phyloP scores from a whole-genome alignment of 768 basidiomycete genomes.

The Lentinula guzmanii region DNA sequence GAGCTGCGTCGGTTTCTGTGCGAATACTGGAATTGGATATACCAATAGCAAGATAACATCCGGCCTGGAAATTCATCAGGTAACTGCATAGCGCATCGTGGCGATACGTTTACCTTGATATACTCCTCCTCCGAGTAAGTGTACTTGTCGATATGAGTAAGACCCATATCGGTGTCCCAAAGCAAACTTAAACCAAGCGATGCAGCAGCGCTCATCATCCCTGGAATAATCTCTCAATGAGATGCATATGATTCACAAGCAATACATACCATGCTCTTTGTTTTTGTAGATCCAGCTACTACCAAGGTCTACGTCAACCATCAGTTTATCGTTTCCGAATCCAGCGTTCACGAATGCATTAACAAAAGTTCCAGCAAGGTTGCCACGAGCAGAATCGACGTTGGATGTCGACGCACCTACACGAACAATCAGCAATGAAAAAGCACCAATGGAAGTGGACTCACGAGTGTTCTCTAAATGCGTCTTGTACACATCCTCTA shows the following conservation, averaged over 20 bases:
- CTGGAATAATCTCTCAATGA: constrained; percentile 27
- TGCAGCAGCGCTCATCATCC: constrained; percentile 95
- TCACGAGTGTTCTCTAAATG: constrained; percentile 88
- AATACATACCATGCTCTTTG: constrained; percentile 82
- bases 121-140: constrained; percentile 94
- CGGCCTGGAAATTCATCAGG: constrained; percentile 45
- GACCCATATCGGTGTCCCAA: constrained; percentile 94
- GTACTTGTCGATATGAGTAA: constrained; percentile 95
- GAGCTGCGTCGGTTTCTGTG: constrained; percentile 88
- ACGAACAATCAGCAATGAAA: background rate
- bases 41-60: constrained; percentile 91
- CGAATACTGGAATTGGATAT: constrained; percentile 86
- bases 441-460: constrained; percentile 10
- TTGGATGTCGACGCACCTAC: constrained; percentile 33
- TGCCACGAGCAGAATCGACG: constrained; percentile 90
- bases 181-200: constrained; percentile 88
- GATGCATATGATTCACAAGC: background rate
- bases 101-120: constrained; percentile 61
- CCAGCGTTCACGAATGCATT: constrained; percentile 99
- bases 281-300: constrained; percentile 99
- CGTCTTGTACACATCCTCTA: constrained; percentile 97
- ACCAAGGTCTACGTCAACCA: constrained; percentile 95
- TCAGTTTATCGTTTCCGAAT: constrained; percentile 97
- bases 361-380: constrained; percentile 94
- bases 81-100: background rate